These are phyloP conservation scores for Hypoxylon sp. DNA, from an alignment of 2,329 filamentous ascomycete species.

Conservation along the genomic window DNA sequence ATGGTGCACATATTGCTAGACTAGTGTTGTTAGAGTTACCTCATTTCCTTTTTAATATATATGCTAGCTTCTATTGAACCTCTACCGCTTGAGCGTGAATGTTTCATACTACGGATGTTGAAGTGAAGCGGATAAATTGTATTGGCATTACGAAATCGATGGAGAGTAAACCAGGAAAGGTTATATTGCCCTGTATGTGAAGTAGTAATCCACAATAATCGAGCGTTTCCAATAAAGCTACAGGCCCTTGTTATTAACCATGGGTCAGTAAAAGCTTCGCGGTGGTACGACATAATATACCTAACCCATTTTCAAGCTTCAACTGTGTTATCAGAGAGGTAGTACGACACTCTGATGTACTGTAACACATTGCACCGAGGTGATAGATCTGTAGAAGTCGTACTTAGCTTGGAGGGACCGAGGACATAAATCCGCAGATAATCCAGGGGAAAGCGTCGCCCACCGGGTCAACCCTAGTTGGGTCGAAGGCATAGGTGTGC, in stretches of 20 bases:
- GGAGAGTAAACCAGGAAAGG: not conserved
- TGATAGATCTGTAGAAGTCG: slow-evolving; percentile 4
- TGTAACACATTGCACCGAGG: not conserved
- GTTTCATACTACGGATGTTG: not conserved
- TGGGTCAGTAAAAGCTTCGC: not conserved
- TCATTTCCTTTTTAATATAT: not conserved
- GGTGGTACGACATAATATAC: not conserved
- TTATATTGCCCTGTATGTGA: not conserved
- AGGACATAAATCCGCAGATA: not conserved
- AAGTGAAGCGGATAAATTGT: not conserved
- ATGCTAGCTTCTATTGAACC: not conserved
- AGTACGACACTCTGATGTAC: not conserved
- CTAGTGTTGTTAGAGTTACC: not conserved
- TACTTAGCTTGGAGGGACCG: not conserved
- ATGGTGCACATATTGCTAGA: not conserved
- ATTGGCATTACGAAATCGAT: slow-evolving; percentile 1
- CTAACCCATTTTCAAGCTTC: not conserved
- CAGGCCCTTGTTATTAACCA: not conserved
- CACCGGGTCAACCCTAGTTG: slow-evolving; percentile 18
- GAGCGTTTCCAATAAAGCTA: not conserved
- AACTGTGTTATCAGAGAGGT: not conserved
- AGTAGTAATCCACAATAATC: not conserved
- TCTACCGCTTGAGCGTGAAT: not conserved
- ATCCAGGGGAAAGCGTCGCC: slow-evolving; percentile 15
- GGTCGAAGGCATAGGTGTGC: not conserved